Percentiles rank a stretch among this genome's conserved stretches.
Conservation (phyloP, 805 yeast genomes). For the Naumovozyma castellii region DNA sequence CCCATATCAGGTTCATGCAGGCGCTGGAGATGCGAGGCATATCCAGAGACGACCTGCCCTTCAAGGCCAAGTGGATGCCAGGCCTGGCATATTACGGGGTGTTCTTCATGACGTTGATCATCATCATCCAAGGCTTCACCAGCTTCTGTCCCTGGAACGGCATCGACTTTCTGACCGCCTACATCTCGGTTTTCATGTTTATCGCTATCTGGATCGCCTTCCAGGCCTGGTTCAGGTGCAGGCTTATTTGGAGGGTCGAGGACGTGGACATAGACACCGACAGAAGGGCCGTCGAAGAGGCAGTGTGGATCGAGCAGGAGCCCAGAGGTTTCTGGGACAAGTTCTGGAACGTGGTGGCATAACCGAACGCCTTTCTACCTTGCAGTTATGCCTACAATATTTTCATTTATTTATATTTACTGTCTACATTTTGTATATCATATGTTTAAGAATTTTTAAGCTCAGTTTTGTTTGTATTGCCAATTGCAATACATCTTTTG, state of each 20-base stretch:
- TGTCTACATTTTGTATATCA: too few species aligned
- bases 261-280: slow-evolving; percentile 64
- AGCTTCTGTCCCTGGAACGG: slow-evolving; percentile 51
- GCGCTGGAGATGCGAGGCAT: slow-evolving; percentile 55
- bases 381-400: too few species aligned
- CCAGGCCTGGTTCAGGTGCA: slow-evolving; percentile 43
- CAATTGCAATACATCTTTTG: too few species aligned
- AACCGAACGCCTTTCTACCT: slow-evolving; percentile 3
- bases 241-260: slow-evolving; percentile 40
- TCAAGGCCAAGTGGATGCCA: slow-evolving; percentile 66
- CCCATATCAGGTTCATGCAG: slow-evolving; percentile 63
- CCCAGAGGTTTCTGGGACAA: slow-evolving; percentile 44
- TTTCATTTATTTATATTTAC: too few species aligned
- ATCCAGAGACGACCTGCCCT: slow-evolving; percentile 61
- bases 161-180: slow-evolving; percentile 55
- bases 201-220: slow-evolving; percentile 37
- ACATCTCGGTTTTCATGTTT: slow-evolving; percentile 58
- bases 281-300: slow-evolving; percentile 52
- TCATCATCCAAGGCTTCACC: slow-evolving; percentile 63
- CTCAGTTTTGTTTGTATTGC: too few species aligned
- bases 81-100: slow-evolving; percentile 55
- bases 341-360: slow-evolving; percentile 40
- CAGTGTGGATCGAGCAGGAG: slow-evolving; percentile 48
- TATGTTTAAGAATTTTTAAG: too few species aligned
- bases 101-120: slow-evolving; percentile 43